phyloP scores from a whole-genome alignment of 2,329 filamentous ascomycete species.

The Fusarium sp. region DNA sequence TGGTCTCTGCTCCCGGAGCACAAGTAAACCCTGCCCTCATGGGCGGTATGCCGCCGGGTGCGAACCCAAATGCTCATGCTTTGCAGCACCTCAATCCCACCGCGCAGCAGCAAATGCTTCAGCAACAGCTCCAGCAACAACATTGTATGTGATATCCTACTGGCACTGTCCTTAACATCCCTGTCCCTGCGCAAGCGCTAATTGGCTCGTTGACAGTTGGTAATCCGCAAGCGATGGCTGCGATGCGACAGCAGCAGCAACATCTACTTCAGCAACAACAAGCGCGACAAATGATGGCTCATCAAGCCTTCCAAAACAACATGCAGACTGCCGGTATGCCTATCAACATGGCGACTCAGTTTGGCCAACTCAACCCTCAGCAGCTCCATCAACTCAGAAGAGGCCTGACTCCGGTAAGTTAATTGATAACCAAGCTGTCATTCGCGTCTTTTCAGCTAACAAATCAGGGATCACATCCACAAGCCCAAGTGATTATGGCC shows the following conservation, averaged over 20 bases:
- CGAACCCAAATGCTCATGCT: constrained; percentile 71
- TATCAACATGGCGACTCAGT: constrained; percentile 58
- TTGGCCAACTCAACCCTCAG: constrained; percentile 59
- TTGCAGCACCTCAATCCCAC: constrained; percentile 76
- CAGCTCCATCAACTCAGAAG: constrained; percentile 60
- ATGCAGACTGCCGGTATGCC: constrained; percentile 61
- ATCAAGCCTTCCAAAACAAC: constrained; percentile 62
- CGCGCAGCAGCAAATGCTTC: constrained; percentile 64
- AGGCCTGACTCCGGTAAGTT: constrained; percentile 53
- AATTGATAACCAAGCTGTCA: background rate
- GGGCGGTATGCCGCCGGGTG: constrained; percentile 76
- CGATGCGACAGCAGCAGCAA: constrained; percentile 65
- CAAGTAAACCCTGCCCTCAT: constrained; percentile 81
- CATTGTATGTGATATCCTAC: constrained; percentile 44
- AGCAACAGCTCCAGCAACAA: constrained; percentile 55
- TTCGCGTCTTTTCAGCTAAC: constrained; percentile 21
- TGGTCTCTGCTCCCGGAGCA: constrained; percentile 75
- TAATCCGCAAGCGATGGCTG: constrained; percentile 50
- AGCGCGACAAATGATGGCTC: constrained; percentile 61
- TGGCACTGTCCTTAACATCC: constrained; percentile 3
- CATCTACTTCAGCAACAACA: constrained; percentile 66
- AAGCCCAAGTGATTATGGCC: constrained; percentile 52
- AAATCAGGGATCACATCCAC: constrained; percentile 43
- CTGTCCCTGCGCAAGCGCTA: constrained; percentile 19
- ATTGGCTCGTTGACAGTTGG: constrained; percentile 41